Conservation (phyloP, 805 yeast species). For the Pichia membranifaciens region DNA sequence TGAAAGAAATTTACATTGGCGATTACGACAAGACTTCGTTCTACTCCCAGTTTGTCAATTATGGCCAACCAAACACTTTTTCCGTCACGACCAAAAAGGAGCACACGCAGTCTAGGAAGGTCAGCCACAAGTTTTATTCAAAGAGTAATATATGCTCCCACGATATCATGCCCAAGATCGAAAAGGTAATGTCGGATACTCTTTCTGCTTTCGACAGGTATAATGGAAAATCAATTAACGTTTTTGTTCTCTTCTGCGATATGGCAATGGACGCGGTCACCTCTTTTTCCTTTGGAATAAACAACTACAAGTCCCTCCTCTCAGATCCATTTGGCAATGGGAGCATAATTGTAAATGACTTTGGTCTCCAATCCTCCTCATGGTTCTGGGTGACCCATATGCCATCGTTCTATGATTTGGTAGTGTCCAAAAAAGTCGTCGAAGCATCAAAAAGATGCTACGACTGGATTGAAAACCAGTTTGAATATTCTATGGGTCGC, state of each 20-base stretch:
- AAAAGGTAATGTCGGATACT: slow-evolving; percentile 29
- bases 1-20: slow-evolving; percentile 51
- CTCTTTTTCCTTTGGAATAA: slow-evolving; percentile 51
- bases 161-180: slow-evolving; percentile 31
- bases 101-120: slow-evolving; percentile 41
- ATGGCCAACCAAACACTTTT: slow-evolving; percentile 54
- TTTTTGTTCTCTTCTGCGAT: slow-evolving; percentile 57
- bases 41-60: slow-evolving; percentile 56
- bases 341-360: slow-evolving; percentile 39
- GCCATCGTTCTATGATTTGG: slow-evolving; percentile 46
- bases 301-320: slow-evolving; percentile 41
- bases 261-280: slow-evolving; percentile 69
- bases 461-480: slow-evolving; percentile 38
- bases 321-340: slow-evolving; percentile 33
- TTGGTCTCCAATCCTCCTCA: slow-evolving; percentile 46
- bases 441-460: slow-evolving; percentile 36
- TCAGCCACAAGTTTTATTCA: slow-evolving; percentile 39
- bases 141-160: slow-evolving; percentile 35
- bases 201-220: slow-evolving; percentile 21
- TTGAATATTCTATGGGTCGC: slow-evolving; percentile 18
- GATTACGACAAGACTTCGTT: slow-evolving; percentile 53
- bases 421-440: slow-evolving; percentile 35
- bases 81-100: slow-evolving; percentile 43
- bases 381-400: slow-evolving; percentile 61
- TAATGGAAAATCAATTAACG: slow-evolving; percentile 38